phyloP scores from a whole-genome alignment of 179 eudicot species.

The Silene coronaria region DNA sequence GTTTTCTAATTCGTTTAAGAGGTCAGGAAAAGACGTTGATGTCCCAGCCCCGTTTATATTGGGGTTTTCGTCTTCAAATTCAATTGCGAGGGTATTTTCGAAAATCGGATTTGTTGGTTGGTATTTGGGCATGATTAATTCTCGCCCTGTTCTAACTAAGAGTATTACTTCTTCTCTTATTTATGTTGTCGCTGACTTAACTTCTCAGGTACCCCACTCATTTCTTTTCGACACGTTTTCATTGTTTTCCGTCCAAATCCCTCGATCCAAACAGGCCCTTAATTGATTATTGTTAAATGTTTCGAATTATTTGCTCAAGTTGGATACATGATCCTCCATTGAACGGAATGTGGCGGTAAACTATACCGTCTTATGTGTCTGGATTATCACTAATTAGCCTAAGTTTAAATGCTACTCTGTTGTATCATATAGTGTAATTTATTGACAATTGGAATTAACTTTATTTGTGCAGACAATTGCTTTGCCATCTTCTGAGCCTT shows the following conservation, averaged over 20 bases:
- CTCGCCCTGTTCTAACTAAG: constrained; percentile 73
- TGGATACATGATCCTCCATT: too few relatives aligned
- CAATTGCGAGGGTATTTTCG: too few relatives aligned
- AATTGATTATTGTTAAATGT: too few relatives aligned
- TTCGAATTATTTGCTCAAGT: too few relatives aligned
- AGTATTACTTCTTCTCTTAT: constrained; percentile 60
- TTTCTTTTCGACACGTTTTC: too few relatives aligned
- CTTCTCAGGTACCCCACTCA: constrained; percentile 99
- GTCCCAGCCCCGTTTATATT: too few relatives aligned
- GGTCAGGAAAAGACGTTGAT: too few relatives aligned
- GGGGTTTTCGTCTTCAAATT: neutral
- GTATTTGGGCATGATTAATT: constrained; percentile 65
- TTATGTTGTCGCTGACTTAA: constrained; percentile 65
- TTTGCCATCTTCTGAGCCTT: constrained; percentile 41
- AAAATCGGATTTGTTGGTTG: constrained; percentile 47
- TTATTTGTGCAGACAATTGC: constrained; percentile 47
- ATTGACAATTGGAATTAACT: neutral
- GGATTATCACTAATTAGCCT: neutral
- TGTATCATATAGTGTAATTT: neutral
- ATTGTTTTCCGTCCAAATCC: too few relatives aligned
- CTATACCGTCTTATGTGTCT: neutral
- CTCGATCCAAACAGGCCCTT: too few relatives aligned
- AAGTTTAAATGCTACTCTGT: neutral
- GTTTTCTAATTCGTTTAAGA: too few relatives aligned
- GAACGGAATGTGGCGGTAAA: too few relatives aligned